Percentiles rank a stretch among this genome's conserved stretches.
These are phyloP conservation scores for Fusarium udum DNA, from an alignment of 2,329 filamentous ascomycete genomes.

Conservation along the genomic window DNA sequence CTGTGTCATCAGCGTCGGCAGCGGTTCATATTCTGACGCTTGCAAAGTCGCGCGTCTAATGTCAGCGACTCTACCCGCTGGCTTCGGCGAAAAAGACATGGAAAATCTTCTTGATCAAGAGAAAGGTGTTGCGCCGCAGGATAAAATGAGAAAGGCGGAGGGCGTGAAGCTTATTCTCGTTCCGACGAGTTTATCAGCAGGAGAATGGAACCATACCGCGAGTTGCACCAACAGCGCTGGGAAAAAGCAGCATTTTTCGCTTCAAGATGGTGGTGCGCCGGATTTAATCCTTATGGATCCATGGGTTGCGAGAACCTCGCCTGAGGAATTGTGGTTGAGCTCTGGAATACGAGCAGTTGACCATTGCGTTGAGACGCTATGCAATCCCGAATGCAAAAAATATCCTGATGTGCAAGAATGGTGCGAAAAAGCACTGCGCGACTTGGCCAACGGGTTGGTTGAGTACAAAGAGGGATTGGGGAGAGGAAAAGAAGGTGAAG, in stretches of 20 bases:
- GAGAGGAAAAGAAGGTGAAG: neutral
- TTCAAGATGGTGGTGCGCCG: slow-evolving; percentile 1
- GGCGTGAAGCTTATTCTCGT: slow-evolving; percentile 2
- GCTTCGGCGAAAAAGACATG: slow-evolving; percentile 8
- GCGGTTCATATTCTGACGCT: slow-evolving; percentile 16
- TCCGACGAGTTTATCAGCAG: slow-evolving; percentile 6
- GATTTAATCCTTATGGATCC: slow-evolving; percentile 23
- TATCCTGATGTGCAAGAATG: slow-evolving; percentile 1
- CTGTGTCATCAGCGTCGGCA: neutral
- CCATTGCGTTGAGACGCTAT: slow-evolving; percentile 7
- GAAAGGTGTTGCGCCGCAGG: neutral
- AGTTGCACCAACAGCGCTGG: slow-evolving; percentile 13
- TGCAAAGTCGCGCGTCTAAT: slow-evolving; percentile 16
- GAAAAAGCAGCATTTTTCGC: slow-evolving; percentile 12
- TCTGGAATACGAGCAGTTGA: slow-evolving; percentile 18
- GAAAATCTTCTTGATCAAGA: slow-evolving; percentile 4
- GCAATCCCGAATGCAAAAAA: slow-evolving; percentile 4
- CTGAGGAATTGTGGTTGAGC: neutral
- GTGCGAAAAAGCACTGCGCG: slow-evolving; percentile 3
- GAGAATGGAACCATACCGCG: slow-evolving; percentile 17
- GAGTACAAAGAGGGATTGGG: slow-evolving; percentile 12
- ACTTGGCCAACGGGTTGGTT: neutral
- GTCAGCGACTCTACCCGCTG: neutral
- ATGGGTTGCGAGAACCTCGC: slow-evolving; percentile 6
- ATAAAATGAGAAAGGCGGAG: slow-evolving; percentile 3